Percentiles rank a stretch among this genome's conserved stretches.
These are phyloP conservation scores for Phytophthora macrochlamydospora DNA, from an alignment of 352 stramenopile species.

Conservation along the genomic window DNA sequence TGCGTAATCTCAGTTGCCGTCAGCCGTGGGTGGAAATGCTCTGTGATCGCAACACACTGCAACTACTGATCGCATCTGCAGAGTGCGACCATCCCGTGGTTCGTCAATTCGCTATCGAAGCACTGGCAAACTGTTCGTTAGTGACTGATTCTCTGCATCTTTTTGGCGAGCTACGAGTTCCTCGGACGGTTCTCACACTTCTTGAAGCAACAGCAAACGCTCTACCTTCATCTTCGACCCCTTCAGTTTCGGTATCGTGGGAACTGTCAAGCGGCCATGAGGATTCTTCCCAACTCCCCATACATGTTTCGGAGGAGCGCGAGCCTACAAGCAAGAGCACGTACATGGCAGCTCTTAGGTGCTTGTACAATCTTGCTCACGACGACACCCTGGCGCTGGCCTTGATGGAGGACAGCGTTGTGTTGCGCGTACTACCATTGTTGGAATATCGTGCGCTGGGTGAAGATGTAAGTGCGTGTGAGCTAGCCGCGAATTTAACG, in stretches of 20 bases:
- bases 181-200: constrained; percentile 49
- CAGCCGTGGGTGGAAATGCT: constrained; percentile 84
- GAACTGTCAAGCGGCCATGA: constrained; percentile 9
- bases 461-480: constrained; percentile 41
- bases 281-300: background rate
- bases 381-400: constrained; percentile 65
- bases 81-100: constrained; percentile 57
- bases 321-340: constrained; percentile 39
- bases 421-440: constrained; percentile 48
- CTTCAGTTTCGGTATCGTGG: constrained; percentile 17
- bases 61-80: constrained; percentile 63
- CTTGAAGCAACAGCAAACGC: constrained; percentile 44
- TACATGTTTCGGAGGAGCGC: background rate
- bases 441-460: constrained; percentile 54
- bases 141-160: constrained; percentile 77
- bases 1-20: constrained; percentile 75
- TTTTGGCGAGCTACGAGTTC: constrained; percentile 70
- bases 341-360: constrained; percentile 74
- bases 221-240: background rate
- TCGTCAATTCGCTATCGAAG: constrained; percentile 67
- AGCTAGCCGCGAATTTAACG: constrained; percentile 43
- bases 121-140: constrained; percentile 77
- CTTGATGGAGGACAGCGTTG: constrained; percentile 57
- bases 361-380: constrained; percentile 64
- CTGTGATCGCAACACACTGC: constrained; percentile 71